phyloP scores from a whole-genome alignment of 2,329 filamentous ascomycete genomes.

The Cladosporium colombiae region DNA sequence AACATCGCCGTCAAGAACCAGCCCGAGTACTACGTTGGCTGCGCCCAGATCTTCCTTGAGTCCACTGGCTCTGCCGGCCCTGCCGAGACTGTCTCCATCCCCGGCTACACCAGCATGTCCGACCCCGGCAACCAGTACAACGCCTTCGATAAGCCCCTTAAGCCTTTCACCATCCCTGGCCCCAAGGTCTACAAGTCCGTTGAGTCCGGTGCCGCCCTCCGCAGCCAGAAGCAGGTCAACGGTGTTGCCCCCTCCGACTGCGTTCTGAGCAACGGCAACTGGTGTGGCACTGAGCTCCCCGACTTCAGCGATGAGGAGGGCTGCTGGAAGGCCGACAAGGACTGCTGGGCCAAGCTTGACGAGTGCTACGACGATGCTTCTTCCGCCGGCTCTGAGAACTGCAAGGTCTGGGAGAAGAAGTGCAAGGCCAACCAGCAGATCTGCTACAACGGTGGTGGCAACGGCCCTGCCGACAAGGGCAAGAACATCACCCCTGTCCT shows the following conservation, averaged over 20 bases:
- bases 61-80: conserved; percentile 50
- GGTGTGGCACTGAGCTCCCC: conserved; percentile 65
- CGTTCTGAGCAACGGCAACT: conserved; percentile 69
- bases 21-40: conserved; percentile 75
- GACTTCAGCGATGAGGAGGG: conserved; percentile 52
- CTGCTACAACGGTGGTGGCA: conserved; percentile 41
- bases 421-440: conserved; percentile 52
- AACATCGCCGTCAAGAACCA: conserved; percentile 52
- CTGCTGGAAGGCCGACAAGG: conserved; percentile 27
- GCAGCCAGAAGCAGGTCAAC: conserved; percentile 38
- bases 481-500: conserved; percentile 38
- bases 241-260: conserved; percentile 59
- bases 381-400: conserved; percentile 58
- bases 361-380: conserved; percentile 62
- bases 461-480: conserved; percentile 52
- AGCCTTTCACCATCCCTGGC: conserved; percentile 61
- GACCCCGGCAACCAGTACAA: conserved; percentile 63
- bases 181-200: conserved; percentile 52
- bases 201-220: conserved; percentile 26
- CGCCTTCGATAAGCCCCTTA: conserved; percentile 58
- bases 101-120: conserved; percentile 60
- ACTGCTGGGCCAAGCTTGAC: conserved; percentile 58
- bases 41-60: conserved; percentile 68
- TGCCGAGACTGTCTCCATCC: conserved; percentile 64
- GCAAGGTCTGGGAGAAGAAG: conserved; percentile 63